These are phyloP conservation scores for Ganoderma sp. DNA, from an alignment of 1,284 basidiomycete species.

Conservation along the genomic window DNA sequence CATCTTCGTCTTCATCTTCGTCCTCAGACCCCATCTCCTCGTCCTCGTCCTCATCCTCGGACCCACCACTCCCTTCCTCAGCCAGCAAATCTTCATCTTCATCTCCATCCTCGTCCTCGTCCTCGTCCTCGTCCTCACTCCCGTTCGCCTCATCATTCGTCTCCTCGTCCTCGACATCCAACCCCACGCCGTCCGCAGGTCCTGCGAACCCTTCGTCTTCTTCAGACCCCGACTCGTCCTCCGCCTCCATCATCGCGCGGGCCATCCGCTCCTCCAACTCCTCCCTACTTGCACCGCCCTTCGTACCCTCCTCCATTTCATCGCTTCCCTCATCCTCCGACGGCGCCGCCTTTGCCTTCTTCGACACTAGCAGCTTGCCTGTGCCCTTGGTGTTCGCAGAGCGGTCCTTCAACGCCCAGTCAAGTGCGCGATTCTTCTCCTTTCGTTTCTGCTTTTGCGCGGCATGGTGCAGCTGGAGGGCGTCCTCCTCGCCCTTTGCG, in stretches of 20 bases:
- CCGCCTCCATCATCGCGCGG: conserved; percentile 43
- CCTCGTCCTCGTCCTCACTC: not conserved
- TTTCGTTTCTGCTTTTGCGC: conserved; percentile 40
- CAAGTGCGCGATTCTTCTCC: conserved; percentile 40
- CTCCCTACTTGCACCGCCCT: conserved; percentile 17
- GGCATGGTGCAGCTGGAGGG: conserved; percentile 36
- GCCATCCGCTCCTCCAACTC: conserved; percentile 42
- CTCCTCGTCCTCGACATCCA: not conserved
- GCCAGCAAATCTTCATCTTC: too few relatives aligned
- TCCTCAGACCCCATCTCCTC: conserved; percentile 7
- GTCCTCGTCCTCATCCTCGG: conserved; percentile 13
- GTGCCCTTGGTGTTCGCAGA: conserved; percentile 31
- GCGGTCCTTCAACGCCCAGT: conserved; percentile 41
- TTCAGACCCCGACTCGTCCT: conserved; percentile 23
- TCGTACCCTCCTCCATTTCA: conserved; percentile 11
- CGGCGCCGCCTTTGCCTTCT: conserved; percentile 8
- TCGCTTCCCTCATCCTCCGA: conserved; percentile 19
- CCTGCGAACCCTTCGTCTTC: conserved; percentile 26
- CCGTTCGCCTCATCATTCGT: too few relatives aligned
- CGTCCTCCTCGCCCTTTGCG: conserved; percentile 36
- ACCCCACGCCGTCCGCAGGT: conserved; percentile 10
- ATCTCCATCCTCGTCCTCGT: too few relatives aligned
- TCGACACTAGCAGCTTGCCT: conserved; percentile 18
- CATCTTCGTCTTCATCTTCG: not conserved
- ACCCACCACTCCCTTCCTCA: too few relatives aligned